Evolutionary conservation across 2,329 filamentous ascomycete genomes (phyloP).

Genomic region (Calonectria fujianensis): DNA sequence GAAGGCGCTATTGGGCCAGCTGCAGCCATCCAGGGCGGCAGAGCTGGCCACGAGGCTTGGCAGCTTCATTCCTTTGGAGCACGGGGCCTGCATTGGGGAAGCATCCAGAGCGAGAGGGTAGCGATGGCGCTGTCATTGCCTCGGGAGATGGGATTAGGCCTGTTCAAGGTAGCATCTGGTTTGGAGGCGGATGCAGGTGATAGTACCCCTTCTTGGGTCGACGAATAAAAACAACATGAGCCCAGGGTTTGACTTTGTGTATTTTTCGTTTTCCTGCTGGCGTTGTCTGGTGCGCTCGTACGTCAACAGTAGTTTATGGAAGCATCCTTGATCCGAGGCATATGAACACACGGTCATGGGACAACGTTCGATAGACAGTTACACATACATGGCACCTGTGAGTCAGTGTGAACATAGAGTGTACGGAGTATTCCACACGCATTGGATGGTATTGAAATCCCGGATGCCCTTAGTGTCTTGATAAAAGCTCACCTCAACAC

Average conservation of each 20-base stretch:
- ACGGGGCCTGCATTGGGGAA: constrained; percentile 6
- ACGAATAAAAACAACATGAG: constrained; percentile 3
- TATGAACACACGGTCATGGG: neutral
- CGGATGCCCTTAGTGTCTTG: neutral
- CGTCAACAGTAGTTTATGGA: neutral
- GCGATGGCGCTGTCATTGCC: constrained; percentile 6
- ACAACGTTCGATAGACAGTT: neutral
- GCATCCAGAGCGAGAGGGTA: constrained; percentile 16
- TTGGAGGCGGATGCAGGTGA: constrained; percentile 12
- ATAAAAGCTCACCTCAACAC: no score
- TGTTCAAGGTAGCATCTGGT: constrained; percentile 17
- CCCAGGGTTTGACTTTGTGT: no score
- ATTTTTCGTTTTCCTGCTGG: neutral
- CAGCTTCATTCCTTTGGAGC: constrained; percentile 28
- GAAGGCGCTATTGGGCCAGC: constrained; percentile 32
- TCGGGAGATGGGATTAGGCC: constrained; percentile 20
- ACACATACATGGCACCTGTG: neutral
- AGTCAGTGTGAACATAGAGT: neutral
- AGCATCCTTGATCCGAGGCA: neutral
- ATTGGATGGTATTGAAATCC: neutral
- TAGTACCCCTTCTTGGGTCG: constrained; percentile 3
- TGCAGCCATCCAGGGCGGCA: constrained; percentile 26
- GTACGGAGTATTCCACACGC: neutral
- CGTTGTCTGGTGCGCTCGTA: neutral
- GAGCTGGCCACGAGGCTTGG: constrained; percentile 35